Base-by-base conservation (phyloP, 768 basidiomycete species). In the Termitomyces eurrhizus region DNA sequence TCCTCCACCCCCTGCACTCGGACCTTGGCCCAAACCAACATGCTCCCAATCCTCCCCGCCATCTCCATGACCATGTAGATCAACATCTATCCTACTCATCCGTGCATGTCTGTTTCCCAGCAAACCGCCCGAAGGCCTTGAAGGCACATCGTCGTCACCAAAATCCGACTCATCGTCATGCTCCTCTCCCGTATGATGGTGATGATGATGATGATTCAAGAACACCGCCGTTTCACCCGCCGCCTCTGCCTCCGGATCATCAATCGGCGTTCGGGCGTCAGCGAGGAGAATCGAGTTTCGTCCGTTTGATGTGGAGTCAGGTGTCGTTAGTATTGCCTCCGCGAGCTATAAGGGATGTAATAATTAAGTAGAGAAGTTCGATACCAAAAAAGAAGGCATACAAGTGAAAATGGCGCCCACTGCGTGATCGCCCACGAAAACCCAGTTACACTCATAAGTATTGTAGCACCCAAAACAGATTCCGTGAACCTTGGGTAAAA, bases 321-420 rank as follows among this genome's bases (percentile, higher is more conserved):
- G 78, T 62, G 87, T 85, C 0, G 89, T 85, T 1, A 93, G 78
- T 67, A 95, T 95, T 1, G 92, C 88, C 70, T 95, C 92, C 16
- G 86, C 92, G 13, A 96, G 86, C 90, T 91, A 66, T 12, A 32
- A 36, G 35, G 37, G 26, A 29, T n/a, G 50, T 35, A 51, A 55
- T 36, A 42, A 55, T 32, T 24, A 46, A 12, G 48, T 33, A 39
- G n/a, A 44, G 3, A 44, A 9, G 8, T 24, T 5, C 5, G 14
- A 21, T 14, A 41, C 11, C 14, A 49, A 41, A 32, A 39, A 59
- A 7, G 44, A 33, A 33, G 18, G 75, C 85, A 51, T 64, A 95
- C 93, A 68, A 98, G 73, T 0, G 93, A 86, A 73, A 93, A 96
- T 3, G 95, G 95, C 3, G 88, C 93, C 96, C 95, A 98, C 72